Base-by-base conservation (phyloP, 1,284 basidiomycete genomes). In the Jaminaea rosea region DNA sequence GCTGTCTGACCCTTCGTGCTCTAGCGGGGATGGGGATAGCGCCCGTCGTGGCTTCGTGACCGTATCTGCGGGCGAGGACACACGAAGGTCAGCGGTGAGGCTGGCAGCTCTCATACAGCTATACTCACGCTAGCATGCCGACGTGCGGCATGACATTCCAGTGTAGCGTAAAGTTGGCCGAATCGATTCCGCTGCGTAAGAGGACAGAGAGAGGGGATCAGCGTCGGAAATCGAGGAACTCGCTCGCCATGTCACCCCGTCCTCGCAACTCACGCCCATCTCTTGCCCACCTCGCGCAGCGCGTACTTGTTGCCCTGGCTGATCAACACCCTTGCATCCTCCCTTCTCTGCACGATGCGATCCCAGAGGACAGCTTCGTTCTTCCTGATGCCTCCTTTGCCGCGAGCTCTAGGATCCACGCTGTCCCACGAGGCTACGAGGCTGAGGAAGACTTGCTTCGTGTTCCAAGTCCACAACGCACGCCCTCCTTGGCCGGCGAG, bases 91-190 rank as follows among this genome's bases (percentile, higher is more conserved):
- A n/a, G n/a, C n/a, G n/a, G n/a, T n/a, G n/a, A n/a, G n/a, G n/a
- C n/a, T n/a, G n/a, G n/a, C n/a, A n/a, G n/a, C n/a, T n/a, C n/a
- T n/a, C n/a, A n/a, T n/a, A n/a, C n/a, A n/a, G n/a, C n/a, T n/a
- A n/a, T n/a, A n/a, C n/a, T n/a, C n/a, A n/a, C 3, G 81, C 83
- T 42, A 93, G 78, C 32, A 82, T 60, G 5, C 89, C 89, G 13
- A 92, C 86, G 66, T 86, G 83, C 11, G 89, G 89, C 88, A 92
- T 92, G 24, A 88, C 73, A 66, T 92, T 91, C 77, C 90, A 93
- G 69, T 86, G 86, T 44, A 93, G 79, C 0, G 81, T 78, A 71
- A 88, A 92, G 4, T 83, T 83, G 13, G 84, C 78, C 19, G 57
- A 52, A 10, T 80, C 46, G 44, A 70, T 49, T 47, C 63, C 52